Base-by-base conservation (phyloP, 257 asterid genomes). In the Asclepias syriaca region DNA sequence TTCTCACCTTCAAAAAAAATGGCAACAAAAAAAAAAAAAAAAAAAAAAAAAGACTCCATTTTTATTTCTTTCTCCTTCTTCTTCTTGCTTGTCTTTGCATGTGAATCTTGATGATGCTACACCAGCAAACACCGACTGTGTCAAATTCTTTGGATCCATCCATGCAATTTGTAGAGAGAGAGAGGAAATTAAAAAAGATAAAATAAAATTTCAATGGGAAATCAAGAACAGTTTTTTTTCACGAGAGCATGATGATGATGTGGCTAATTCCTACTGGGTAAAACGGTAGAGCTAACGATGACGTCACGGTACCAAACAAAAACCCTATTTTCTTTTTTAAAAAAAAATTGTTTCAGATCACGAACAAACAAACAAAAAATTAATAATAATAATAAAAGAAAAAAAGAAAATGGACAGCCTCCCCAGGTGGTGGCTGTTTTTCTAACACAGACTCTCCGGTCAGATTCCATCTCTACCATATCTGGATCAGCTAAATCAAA, bases 61-160 rank as follows among this genome's bases (percentile, higher is more conserved):
- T 29, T 29, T 29, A 1, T 29, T 29, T 22, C 13, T 13, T 46
- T 4, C 19, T 27, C 46, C 50, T 6, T 54, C 11, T 16, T 34
- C 55, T 18, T 43, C 75, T 69, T 64, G 72, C 77, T 72, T 64
- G 72, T 72, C 70, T 70, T 81, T 78, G 75, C 81, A 84, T 77
- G 87, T 84, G 87, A 79, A 84, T 79, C 88, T 84, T 84, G 84
- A 81, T 71, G 86, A 79, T 84, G 84, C 85, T 79, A 76, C 86
- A 77, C 66, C 82, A 15, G 88, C 85, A 81, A 84, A 72, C 75
- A 81, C 75, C 78, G 40, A 79, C 88, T 81, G 80, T 61, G 27
- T 34, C 39, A 34, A 53, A 77, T 74, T 27, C 55, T 6, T 58
- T 53, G 50, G 32, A 73, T 60, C 76, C 79, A 73, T 60, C 76